These are phyloP conservation scores for Neurospora terricola DNA, from an alignment of 495 filamentous ascomycete species.

Conservation along the genomic window DNA sequence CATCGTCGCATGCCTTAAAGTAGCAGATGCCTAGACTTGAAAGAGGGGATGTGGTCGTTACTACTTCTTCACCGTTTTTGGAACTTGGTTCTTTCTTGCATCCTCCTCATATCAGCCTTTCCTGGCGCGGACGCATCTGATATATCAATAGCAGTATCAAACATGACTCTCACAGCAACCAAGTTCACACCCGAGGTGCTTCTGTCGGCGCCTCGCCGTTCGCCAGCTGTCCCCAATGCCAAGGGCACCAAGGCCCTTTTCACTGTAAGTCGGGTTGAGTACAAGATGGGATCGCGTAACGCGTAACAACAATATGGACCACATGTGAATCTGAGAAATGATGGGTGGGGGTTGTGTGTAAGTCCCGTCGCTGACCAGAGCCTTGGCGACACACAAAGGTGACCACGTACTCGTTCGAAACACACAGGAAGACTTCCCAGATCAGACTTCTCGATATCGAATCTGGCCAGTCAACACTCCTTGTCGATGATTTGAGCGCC, in stretches of 20 bases:
- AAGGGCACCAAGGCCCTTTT: conserved; percentile 61
- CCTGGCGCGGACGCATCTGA: neutral
- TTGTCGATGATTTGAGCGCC: conserved; percentile 53
- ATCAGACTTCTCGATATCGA: conserved; percentile 66
- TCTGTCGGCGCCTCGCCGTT: conserved; percentile 74
- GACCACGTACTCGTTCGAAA: conserved; percentile 74
- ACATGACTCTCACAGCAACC: conserved; percentile 56
- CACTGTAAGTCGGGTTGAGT: conserved; percentile 31
- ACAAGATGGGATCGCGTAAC: neutral
- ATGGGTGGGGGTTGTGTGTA: neutral
- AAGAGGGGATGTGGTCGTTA: neutral
- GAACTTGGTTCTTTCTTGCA: neutral
- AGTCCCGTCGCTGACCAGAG: neutral
- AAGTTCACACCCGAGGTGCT: conserved; percentile 76
- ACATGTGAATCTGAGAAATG: neutral
- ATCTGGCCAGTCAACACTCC: conserved; percentile 52
- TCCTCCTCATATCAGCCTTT: conserved; percentile 1
- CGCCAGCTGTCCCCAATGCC: conserved; percentile 63
- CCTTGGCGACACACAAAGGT: conserved; percentile 8
- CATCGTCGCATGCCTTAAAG: neutral
- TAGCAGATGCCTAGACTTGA: neutral
- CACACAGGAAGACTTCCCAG: conserved; percentile 63
- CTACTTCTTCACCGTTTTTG: neutral
- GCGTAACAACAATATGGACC: neutral
- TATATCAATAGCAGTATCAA: conserved; percentile 1